Evolutionary conservation across 2,329 filamentous ascomycete genomes (phyloP).

Genomic region (Trichophyton schoenleinii): DNA sequence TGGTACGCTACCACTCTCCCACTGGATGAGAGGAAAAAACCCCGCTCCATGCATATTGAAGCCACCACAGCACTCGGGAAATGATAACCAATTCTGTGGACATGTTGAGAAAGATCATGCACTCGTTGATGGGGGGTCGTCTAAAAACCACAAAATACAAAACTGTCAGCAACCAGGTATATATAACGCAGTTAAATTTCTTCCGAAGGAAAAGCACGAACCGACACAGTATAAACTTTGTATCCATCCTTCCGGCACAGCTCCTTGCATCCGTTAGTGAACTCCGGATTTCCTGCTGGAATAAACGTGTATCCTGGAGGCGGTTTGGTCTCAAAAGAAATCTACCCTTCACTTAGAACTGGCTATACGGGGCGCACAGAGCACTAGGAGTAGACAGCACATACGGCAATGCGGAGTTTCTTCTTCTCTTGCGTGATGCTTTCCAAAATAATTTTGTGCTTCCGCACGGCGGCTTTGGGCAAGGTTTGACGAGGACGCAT

Average conservation of each 20-base stretch:
- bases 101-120: conserved; percentile 46
- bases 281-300: conserved; percentile 46
- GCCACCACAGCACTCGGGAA: conserved; percentile 49
- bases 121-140: conserved; percentile 39
- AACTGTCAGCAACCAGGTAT: not conserved
- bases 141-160: conserved; percentile 17
- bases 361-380: not conserved
- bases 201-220: conserved; percentile 29
- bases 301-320: conserved; percentile 51
- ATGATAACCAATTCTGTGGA: conserved; percentile 51
- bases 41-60: conserved; percentile 40
- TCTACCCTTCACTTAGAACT: conserved; percentile 33
- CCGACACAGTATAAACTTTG: conserved; percentile 48
- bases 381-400: conserved; percentile 15
- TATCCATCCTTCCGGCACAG: conserved; percentile 43
- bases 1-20: conserved; percentile 36
- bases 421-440: conserved; percentile 48
- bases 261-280: conserved; percentile 50
- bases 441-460: conserved; percentile 48
- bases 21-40: conserved; percentile 34
- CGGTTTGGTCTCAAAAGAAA: conserved; percentile 43
- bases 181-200: not conserved
- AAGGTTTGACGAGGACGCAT: conserved; percentile 24
- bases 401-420: conserved; percentile 43
- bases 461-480: conserved; percentile 26